phyloP scores from a whole-genome alignment of 2,329 filamentous ascomycete genomes.

The Colletotrichum sp. region DNA sequence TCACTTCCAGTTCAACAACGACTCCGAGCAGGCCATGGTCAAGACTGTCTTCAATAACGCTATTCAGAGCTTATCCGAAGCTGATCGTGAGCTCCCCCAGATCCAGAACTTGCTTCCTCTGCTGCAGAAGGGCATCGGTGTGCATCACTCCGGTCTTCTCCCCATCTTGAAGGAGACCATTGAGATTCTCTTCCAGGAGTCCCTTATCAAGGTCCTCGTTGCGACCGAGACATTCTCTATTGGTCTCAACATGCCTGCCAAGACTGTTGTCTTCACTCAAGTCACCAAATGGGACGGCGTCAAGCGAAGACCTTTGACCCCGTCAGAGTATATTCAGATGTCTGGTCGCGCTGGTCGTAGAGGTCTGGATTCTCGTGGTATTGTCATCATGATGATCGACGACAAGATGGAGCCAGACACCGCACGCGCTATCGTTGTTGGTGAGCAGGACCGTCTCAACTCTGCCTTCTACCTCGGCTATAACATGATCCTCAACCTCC shows the following conservation, averaged over 20 bases:
- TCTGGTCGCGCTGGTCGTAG: conserved; percentile 94
- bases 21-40: conserved; percentile 94
- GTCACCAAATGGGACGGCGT: conserved; percentile 94
- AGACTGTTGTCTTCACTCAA: conserved; percentile 98
- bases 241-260: conserved; percentile 97
- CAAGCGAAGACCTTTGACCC: conserved; percentile 81
- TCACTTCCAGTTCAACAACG: conserved; percentile 90
- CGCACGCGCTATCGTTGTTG: conserved; percentile 95
- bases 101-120: conserved; percentile 90
- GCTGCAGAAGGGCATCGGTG: conserved; percentile 88
- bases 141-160: conserved; percentile 94
- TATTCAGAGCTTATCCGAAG: conserved; percentile 89
- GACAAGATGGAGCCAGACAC: conserved; percentile 93
- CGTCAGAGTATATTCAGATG: conserved; percentile 98
- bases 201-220: conserved; percentile 95
- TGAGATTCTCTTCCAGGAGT: conserved; percentile 98
- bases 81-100: conserved; percentile 87
- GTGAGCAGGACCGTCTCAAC: conserved; percentile 95
- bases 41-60: conserved; percentile 92
- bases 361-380: conserved; percentile 96
- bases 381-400: conserved; percentile 99
- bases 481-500: conserved; percentile 98
- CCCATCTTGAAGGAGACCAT: conserved; percentile 98
- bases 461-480: conserved; percentile 98
- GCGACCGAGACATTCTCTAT: conserved; percentile 99